Evolutionary conservation across 371 early-diverging fungal species (phyloP).

Genomic region (Encephalitozoon romaleae): DNA sequence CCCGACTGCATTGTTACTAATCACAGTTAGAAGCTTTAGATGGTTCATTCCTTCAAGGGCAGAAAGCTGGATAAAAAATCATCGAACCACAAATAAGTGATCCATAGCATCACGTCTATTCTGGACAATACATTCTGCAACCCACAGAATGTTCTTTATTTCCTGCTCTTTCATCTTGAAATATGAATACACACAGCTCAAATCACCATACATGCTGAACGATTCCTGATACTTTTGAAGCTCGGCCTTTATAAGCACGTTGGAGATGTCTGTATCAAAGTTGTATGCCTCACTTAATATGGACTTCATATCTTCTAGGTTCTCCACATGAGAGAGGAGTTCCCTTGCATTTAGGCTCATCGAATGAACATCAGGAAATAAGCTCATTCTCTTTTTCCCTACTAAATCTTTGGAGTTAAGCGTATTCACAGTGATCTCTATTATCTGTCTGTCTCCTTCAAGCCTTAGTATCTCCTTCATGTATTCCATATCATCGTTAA

Average conservation of each 20-base stretch:
- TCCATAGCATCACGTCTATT: conserved; percentile 71
- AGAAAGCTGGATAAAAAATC: not conserved
- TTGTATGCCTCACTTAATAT: conserved; percentile 22
- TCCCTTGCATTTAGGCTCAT: conserved; percentile 19
- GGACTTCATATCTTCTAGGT: conserved; percentile 48
- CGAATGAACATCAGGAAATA: conserved; percentile 42
- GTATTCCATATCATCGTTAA: conserved; percentile 31
- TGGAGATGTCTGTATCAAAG: conserved; percentile 18
- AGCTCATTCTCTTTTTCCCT: conserved; percentile 30
- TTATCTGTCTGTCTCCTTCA: conserved; percentile 55
- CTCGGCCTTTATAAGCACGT: conserved; percentile 24
- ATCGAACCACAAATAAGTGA: conserved; percentile 13
- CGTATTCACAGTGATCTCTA: conserved; percentile 54
- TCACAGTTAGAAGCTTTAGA: conserved; percentile 27
- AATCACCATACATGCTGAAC: conserved; percentile 53
- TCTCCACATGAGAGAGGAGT: conserved; percentile 19
- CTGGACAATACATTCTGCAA: conserved; percentile 94
- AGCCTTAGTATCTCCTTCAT: conserved; percentile 45
- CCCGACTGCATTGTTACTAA: not conserved
- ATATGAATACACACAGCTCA: conserved; percentile 68
- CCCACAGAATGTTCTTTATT: conserved; percentile 94
- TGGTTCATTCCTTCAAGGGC: not conserved
- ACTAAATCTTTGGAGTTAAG: conserved; percentile 23
- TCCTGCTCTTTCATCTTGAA: conserved; percentile 94
- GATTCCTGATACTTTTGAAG: conserved; percentile 45